Evolutionary conservation across 495 filamentous ascomycete genomes (phyloP).

Genomic region (Aspergillus taichungensis): DNA sequence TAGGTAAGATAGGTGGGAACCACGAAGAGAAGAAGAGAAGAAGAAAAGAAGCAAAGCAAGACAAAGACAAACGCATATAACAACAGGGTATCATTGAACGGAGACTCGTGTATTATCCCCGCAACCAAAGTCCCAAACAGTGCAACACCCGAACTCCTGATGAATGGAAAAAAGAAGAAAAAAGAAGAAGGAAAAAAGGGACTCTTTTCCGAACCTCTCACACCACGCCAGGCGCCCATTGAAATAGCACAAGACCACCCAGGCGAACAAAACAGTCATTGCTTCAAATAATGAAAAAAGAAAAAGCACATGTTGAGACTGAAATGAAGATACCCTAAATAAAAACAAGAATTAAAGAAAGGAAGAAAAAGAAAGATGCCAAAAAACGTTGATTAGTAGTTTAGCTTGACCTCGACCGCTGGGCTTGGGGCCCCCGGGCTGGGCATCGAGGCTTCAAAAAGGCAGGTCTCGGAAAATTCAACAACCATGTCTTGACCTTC

Average conservation of each 20-base stretch:
- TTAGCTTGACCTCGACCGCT: constrained; percentile 31
- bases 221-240: constrained; percentile 12
- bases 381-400: constrained; percentile 17
- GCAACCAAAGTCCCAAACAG: constrained; percentile 31
- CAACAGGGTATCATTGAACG: constrained; percentile 40
- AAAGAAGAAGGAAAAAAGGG: constrained; percentile 2
- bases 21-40: constrained; percentile 5
- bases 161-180: constrained; percentile 10
- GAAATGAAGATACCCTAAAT: neutral
- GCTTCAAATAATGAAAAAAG: neutral
- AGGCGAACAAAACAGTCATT: neutral
- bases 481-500: constrained; percentile 88
- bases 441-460: constrained; percentile 2
- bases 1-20: neutral
- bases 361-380: neutral
- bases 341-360: neutral
- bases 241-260: neutral
- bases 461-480: constrained; percentile 43
- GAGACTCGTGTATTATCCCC: constrained; percentile 43
- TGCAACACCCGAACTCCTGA: constrained; percentile 15
- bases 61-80: constrained; percentile 17
- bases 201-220: neutral
- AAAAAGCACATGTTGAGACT: neutral
- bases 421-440: constrained; percentile 9
- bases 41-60: constrained; percentile 9